Percentiles rank a stretch among this genome's conserved stretches.
Evolutionary conservation across 169 alveolate genomes (phyloP).

Genomic region (Plasmodium knowlesi): DNA sequence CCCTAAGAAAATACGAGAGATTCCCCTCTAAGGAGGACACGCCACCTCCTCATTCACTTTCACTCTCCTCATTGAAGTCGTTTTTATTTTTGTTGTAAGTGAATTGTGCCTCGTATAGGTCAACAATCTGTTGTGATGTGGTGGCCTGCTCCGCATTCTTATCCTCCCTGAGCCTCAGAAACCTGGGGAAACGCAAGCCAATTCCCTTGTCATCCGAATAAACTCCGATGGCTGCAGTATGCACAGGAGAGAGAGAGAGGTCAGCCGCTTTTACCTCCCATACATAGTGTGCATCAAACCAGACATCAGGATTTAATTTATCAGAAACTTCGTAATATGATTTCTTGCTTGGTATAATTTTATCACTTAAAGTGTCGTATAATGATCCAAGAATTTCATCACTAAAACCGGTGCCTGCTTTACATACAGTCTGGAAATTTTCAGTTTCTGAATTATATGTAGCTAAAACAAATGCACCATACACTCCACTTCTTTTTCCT

Average conservation of each 20-base stretch:
- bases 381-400: slow-evolving; percentile 92
- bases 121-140: slow-evolving; percentile 90
- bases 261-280: slow-evolving; percentile 99
- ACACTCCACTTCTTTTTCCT: slow-evolving; percentile 95
- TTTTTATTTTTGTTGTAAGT: slow-evolving; percentile 56
- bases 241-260: slow-evolving; percentile 95
- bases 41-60: slow-evolving; percentile 16
- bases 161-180: slow-evolving; percentile 96
- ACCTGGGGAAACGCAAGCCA: slow-evolving; percentile 98
- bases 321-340: slow-evolving; percentile 81
- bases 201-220: slow-evolving; percentile 92
- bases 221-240: slow-evolving; percentile 94
- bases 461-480: slow-evolving; percentile 97
- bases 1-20: background rate
- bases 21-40: background rate
- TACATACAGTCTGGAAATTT: slow-evolving; percentile 95
- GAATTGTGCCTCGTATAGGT: slow-evolving; percentile 88
- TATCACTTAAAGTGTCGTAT: slow-evolving; percentile 87
- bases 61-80: slow-evolving; percentile 61
- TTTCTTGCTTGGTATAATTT: slow-evolving; percentile 83
- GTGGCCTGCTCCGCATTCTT: slow-evolving; percentile 96
- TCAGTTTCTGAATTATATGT: slow-evolving; percentile 96
- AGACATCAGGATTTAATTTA: slow-evolving; percentile 88
- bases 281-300: slow-evolving; percentile 94
- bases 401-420: slow-evolving; percentile 97